A percentile compares a stretch with the other conserved stretches of the same genome.
Conservation (phyloP, 257 asterid genomes). For the Solanum chiquidenum region DNA sequence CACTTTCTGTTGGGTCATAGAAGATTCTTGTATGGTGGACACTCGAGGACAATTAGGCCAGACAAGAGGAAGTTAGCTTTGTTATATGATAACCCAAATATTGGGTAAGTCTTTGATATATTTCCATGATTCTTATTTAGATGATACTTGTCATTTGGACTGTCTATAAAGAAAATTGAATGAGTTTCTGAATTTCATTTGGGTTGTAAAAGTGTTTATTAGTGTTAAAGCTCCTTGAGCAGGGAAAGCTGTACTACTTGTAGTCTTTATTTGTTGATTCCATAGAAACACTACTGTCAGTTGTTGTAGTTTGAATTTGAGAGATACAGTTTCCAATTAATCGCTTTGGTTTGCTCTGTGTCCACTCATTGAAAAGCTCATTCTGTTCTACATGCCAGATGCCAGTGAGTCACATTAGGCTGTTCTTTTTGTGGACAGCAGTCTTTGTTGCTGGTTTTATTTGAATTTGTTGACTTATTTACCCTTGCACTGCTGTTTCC, state of each 20-base stretch:
- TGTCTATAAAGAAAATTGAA: neutral
- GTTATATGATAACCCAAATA: slow-evolving; percentile 65
- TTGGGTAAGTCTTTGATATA: slow-evolving; percentile 46
- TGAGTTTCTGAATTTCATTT: neutral
- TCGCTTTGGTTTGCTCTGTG: neutral
- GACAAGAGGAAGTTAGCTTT: slow-evolving; percentile 84
- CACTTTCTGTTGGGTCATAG: slow-evolving; percentile 96
- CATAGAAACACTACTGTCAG: neutral
- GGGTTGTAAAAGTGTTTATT: neutral
- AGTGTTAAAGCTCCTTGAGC: neutral
- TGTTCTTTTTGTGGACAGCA: neutral
- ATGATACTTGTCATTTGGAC: neutral
- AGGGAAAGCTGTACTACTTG: neutral
- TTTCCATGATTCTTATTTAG: neutral
- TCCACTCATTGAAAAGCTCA: neutral
- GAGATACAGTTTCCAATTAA: neutral
- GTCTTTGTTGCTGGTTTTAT: neutral
- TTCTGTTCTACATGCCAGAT: neutral
- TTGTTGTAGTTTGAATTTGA: neutral
- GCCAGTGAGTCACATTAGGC: neutral
- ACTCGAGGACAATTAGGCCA: slow-evolving; percentile 85
- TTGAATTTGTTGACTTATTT: neutral
- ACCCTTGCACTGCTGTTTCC: neutral
- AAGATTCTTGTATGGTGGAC: slow-evolving; percentile 86
- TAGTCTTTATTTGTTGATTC: neutral